Base-by-base conservation (phyloP, 1,284 basidiomycete genomes). In the Ceratobasidium sp. region DNA sequence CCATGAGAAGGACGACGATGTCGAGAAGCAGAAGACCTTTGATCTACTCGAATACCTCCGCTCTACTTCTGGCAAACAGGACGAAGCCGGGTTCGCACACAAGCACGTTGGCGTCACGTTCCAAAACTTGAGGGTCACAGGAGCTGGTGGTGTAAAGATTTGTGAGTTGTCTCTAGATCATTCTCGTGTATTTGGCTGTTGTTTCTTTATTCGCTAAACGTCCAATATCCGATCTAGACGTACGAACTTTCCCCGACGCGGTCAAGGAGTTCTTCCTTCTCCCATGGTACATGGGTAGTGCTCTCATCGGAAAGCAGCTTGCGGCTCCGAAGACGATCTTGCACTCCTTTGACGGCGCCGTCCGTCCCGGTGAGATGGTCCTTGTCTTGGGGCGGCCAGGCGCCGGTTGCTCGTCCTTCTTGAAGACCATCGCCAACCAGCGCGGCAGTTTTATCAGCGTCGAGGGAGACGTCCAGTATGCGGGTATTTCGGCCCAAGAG, bases 61-160 rank as follows among this genome's bases (percentile, higher is more conserved):
- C 20, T 57, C 50, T 17, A 76, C 74, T 28, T 76, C 74, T 42
- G 74, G 74, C 52, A 44, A 76, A 26, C 74, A 57, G n/a, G 91
- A 94, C 79, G 84, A 86, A 40, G 91, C 92, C 6, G 94, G 94
- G 4, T 93, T 96, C 82, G 90, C 91, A 81, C 91, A 92, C 84
- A 97, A 97, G 86, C 90, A 92, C 80, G 93, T 96, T 50, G 94
- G 94, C 50, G 93, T 95, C 42, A 90, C 90, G 33, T 96, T 94
- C 92, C 89, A 94, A 70, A 87, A 92, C 80, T 84, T 95, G 0
- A 88, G 92, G 77, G 95, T 96, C 64, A 65, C 38, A 20, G 40
- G 61, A 77, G 75, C 65, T 17, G 62, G 65, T n/a, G 77, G 54
- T 56, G 46, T 77, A 6, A 77, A 93, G 90, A 88, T 93, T 79